A percentile compares a stretch with the other conserved stretches of the same genome.
These are phyloP conservation scores for Nicotiana paniculata DNA, from an alignment of 257 asterid genomes.

Conservation along the genomic window DNA sequence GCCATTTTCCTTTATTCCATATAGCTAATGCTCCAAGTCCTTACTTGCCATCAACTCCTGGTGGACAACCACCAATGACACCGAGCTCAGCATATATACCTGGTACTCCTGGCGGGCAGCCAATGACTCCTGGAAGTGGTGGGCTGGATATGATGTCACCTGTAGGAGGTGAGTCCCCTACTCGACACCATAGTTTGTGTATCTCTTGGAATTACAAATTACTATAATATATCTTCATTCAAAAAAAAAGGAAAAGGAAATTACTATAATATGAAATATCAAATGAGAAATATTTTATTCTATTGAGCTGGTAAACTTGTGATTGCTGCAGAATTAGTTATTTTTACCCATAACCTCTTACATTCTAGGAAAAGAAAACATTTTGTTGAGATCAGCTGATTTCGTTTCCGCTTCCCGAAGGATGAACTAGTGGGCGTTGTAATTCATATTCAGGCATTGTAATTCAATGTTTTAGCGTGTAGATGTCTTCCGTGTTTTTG, in stretches of 20 bases:
- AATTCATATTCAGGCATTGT: neutral
- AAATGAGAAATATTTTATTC: neutral
- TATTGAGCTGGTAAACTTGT: neutral
- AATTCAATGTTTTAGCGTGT: neutral
- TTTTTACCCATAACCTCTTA: slow-evolving; percentile 1
- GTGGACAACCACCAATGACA: slow-evolving; percentile 97
- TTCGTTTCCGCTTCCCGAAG: neutral
- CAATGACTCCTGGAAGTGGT: slow-evolving; percentile 97
- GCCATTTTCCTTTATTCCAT: slow-evolving; percentile 5
- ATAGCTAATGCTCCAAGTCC: slow-evolving; percentile 98
- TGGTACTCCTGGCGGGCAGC: slow-evolving; percentile 98
- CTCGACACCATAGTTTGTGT: neutral
- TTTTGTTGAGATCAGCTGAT: neutral
- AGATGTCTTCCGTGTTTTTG: neutral
- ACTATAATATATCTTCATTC: neutral
- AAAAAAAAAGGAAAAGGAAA: neutral
- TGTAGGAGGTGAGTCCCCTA: slow-evolving; percentile 46
- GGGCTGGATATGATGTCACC: slow-evolving; percentile 97
- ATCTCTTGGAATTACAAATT: neutral
- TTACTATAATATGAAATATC: neutral
- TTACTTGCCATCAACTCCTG: slow-evolving; percentile 93
- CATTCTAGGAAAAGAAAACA: neutral
- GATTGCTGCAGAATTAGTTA: neutral
- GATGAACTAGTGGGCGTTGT: neutral
- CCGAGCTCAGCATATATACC: slow-evolving; percentile 96